phyloP scores from a whole-genome alignment of 805 yeast species.

The Starmera caribaea region DNA sequence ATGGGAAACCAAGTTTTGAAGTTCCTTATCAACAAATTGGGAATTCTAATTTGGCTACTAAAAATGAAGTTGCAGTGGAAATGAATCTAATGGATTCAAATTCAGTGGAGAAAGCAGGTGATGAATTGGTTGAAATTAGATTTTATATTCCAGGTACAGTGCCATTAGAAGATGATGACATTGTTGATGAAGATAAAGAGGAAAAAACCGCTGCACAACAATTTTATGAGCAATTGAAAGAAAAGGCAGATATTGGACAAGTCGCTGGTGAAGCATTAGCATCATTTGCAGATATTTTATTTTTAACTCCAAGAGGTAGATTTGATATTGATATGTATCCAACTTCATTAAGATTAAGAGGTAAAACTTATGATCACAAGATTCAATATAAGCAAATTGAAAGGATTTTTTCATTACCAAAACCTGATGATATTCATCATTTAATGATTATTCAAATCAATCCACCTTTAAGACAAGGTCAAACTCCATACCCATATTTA shows the following conservation, averaged over 20 bases:
- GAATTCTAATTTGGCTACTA: slow-evolving; percentile 85
- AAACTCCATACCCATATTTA: slow-evolving; percentile 88
- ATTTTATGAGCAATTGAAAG: slow-evolving; percentile 86
- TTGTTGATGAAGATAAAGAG: slow-evolving; percentile 25
- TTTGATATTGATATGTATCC: slow-evolving; percentile 94
- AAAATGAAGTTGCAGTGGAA: slow-evolving; percentile 89
- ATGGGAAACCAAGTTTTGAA: slow-evolving; percentile 86
- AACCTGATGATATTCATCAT: slow-evolving; percentile 89
- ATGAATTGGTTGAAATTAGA: slow-evolving; percentile 90
- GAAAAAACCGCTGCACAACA: slow-evolving; percentile 69
- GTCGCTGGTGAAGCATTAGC: slow-evolving; percentile 93
- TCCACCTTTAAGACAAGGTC: slow-evolving; percentile 97
- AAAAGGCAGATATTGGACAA: slow-evolving; percentile 89
- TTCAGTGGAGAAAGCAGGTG: slow-evolving; percentile 62
- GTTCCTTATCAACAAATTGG: slow-evolving; percentile 72
- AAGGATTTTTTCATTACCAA: slow-evolving; percentile 85
- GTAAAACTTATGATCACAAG: slow-evolving; percentile 96
- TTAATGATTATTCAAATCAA: slow-evolving; percentile 83
- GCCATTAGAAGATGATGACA: slow-evolving; percentile 29
- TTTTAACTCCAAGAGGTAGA: slow-evolving; percentile 97
- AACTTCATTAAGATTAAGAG: slow-evolving; percentile 79
- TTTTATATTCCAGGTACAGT: slow-evolving; percentile 88
- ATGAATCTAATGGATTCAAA: slow-evolving; percentile 51
- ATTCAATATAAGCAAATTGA: slow-evolving; percentile 85
- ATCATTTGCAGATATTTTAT: slow-evolving; percentile 81